phyloP scores from a whole-genome alignment of 2,329 filamentous ascomycete species.

The Lachnellula occidentalis region DNA sequence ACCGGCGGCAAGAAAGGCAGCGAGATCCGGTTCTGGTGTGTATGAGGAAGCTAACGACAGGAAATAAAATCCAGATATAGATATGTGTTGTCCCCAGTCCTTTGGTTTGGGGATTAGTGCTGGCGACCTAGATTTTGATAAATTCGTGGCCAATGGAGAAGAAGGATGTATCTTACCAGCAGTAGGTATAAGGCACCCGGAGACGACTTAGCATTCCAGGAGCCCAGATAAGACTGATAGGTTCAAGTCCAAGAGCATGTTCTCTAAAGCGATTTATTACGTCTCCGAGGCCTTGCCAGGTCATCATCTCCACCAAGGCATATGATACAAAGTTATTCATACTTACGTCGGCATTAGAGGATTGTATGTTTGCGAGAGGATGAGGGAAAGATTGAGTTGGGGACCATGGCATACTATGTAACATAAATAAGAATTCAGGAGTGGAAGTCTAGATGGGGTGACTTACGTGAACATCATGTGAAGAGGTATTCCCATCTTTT shows the following conservation, averaged over 20 bases:
- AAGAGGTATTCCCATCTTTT: slow-evolving; percentile 68
- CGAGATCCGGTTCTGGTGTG: slow-evolving; percentile 59
- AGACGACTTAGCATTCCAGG: slow-evolving; percentile 73
- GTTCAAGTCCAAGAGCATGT: slow-evolving; percentile 67
- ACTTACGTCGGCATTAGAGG: slow-evolving; percentile 56
- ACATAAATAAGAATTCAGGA: slow-evolving; percentile 2
- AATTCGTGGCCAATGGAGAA: neutral
- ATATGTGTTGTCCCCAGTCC: slow-evolving; percentile 69
- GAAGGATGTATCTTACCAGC: slow-evolving; percentile 51
- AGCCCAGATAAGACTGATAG: slow-evolving; percentile 75
- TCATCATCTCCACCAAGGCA: slow-evolving; percentile 64
- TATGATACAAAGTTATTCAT: slow-evolving; percentile 66
- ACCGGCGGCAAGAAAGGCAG: slow-evolving; percentile 60
- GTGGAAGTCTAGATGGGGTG: neutral
- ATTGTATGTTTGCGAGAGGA: slow-evolving; percentile 62
- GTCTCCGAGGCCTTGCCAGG: slow-evolving; percentile 77
- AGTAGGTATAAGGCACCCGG: slow-evolving; percentile 81
- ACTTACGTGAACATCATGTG: slow-evolving; percentile 88
- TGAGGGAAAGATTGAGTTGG: slow-evolving; percentile 67
- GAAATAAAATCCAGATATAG: slow-evolving; percentile 73
- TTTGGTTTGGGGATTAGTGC: slow-evolving; percentile 71
- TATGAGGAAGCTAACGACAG: slow-evolving; percentile 63
- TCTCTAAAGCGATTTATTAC: slow-evolving; percentile 84
- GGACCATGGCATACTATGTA: slow-evolving; percentile 58
- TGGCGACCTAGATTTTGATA: slow-evolving; percentile 49